Evolutionary conservation across 169 alveolate species (phyloP), one percentile per base, ranked within the genome.

Genomic region (Eimeria necatrix): DNA sequence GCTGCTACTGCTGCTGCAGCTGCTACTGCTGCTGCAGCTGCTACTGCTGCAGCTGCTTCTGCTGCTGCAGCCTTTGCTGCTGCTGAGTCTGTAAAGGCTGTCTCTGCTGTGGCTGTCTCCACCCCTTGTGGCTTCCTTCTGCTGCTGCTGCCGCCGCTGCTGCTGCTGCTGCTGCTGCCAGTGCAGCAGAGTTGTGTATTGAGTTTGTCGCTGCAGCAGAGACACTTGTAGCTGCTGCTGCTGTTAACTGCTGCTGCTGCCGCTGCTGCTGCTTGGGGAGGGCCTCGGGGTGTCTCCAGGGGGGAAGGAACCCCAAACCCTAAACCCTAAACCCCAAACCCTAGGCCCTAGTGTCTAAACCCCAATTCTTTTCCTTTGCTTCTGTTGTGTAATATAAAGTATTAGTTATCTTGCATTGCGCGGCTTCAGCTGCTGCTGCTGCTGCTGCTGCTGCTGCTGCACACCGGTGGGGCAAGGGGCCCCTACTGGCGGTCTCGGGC

Each of bases 61-160:
- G 68, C 64, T 78, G 88, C 64, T 48, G 88, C 64, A 32, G 80
- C 59, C 16, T 20, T 24, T 78, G 88, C 64, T 78, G 83, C 53
- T 71, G 83, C 53, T 71, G 83, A 2, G 7, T 8, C 53, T 71
- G 83, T n/a, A 12, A 18, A 6, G 18, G 83, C 53, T 16, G 83
- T n/a, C 24, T 22, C 53, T 71, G 83, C 20, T 7, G 46, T 24
- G 7, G 83, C 52, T 71, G 83, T 71, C 52, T 32, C 46, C 51
- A n/a, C 12, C 12, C 51, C 14, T 56, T 18, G 64, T 20, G 68
- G 5, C 48, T 49, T 24, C 51, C 10, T 8, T 24, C 14, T 20
- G 24, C 74, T 61, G 73, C 18, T 14, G 73, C 74, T 81, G 70
- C n/a, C 7, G 70, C 51, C 52, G 74, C 73, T 81, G 91, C 73